phyloP scores from a whole-genome alignment of 495 filamentous ascomycete genomes.

The Sporormia fimetaria region DNA sequence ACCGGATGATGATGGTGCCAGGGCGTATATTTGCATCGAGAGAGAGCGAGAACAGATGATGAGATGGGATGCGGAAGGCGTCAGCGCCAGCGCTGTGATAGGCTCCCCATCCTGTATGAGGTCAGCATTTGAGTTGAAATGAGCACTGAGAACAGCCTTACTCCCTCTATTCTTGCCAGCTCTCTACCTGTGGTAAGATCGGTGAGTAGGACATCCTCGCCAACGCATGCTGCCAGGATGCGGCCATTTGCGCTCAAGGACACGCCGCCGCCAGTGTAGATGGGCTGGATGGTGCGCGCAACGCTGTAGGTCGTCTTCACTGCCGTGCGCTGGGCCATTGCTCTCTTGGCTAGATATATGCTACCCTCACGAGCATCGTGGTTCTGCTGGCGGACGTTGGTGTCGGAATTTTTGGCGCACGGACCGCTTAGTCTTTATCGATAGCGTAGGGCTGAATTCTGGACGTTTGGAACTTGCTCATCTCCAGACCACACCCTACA shows the following conservation, averaged over 20 bases:
- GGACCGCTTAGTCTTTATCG: too few species aligned
- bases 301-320: slow-evolving; percentile 80
- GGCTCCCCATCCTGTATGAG: slow-evolving; percentile 71
- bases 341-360: neutral
- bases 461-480: too few species aligned
- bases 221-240: slow-evolving; percentile 73
- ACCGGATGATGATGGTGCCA: slow-evolving; percentile 47
- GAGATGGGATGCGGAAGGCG: slow-evolving; percentile 75
- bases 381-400: too few species aligned
- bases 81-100: slow-evolving; percentile 77
- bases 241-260: slow-evolving; percentile 70
- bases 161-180: slow-evolving; percentile 79
- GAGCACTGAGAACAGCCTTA: slow-evolving; percentile 33
- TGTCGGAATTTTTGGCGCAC: slow-evolving; percentile 8
- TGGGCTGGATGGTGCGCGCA: slow-evolving; percentile 69
- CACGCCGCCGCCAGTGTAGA: slow-evolving; percentile 84
- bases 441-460: too few species aligned
- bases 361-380: too few species aligned
- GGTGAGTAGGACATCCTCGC: slow-evolving; percentile 80
- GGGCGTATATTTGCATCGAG: slow-evolving; percentile 80
- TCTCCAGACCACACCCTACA: too few species aligned
- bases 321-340: slow-evolving; percentile 31
- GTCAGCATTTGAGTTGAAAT: slow-evolving; percentile 28
- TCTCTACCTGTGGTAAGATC: slow-evolving; percentile 73
- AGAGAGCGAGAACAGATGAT: slow-evolving; percentile 84